A percentile compares a stretch with the other conserved stretches of the same genome.
Evolutionary conservation across 306 rosid genomes (phyloP).

Genomic region (Mucuna pruriens): DNA sequence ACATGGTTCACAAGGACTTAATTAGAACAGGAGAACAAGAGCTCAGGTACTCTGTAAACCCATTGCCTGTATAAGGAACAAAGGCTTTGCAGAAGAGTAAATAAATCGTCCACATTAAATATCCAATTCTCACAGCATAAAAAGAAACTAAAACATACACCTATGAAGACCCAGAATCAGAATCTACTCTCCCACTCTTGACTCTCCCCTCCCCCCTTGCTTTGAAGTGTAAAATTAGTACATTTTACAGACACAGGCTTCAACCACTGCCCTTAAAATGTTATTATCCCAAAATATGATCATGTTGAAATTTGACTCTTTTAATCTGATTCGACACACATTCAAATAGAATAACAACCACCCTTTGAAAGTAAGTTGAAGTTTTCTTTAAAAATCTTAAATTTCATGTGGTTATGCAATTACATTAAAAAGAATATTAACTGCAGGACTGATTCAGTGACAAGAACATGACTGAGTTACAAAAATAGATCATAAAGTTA

Average conservation of each 20-base stretch:
- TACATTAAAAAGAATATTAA: neutral
- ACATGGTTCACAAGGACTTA: slow-evolving; percentile 24
- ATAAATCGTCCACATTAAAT: slow-evolving; percentile 7
- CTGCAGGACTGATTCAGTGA: neutral
- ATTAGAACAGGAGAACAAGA: slow-evolving; percentile 13
- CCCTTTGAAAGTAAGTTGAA: neutral
- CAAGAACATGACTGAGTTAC: neutral
- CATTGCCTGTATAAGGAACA: neutral
- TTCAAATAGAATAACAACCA: neutral
- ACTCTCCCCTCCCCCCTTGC: neutral
- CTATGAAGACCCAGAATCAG: slow-evolving; percentile 1
- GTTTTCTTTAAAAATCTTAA: neutral
- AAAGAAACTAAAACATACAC: neutral
- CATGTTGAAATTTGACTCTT: neutral
- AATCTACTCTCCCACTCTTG: neutral
- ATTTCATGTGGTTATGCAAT: neutral
- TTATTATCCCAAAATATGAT: neutral
- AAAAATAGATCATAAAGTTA: neutral
- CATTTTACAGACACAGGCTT: neutral
- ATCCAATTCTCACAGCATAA: slow-evolving; percentile 23
- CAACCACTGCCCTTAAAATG: neutral
- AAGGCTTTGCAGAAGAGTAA: slow-evolving; percentile 1
- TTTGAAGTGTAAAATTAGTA: neutral
- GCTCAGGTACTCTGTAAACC: neutral
- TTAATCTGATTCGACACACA: neutral